phyloP scores from a whole-genome alignment of 2,329 filamentous ascomycete genomes.

The Colletotrichum echinochloae region DNA sequence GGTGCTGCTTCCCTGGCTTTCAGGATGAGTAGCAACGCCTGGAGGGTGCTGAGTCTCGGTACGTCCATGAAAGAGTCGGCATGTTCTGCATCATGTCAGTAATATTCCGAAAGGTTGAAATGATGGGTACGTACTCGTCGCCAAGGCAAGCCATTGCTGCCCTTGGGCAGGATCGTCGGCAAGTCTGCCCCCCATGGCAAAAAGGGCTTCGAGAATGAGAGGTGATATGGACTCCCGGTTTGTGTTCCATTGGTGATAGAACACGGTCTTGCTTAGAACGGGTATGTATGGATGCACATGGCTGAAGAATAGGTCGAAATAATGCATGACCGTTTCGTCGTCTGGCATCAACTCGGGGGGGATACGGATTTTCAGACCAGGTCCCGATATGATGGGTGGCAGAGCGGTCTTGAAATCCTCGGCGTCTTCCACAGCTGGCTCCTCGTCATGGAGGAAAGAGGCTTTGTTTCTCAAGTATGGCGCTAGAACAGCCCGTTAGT shows the following conservation, averaged over 20 bases:
- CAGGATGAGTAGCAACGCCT: conserved; percentile 86
- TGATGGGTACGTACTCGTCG: conserved; percentile 71
- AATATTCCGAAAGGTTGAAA: not conserved
- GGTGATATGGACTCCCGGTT: conserved; percentile 89
- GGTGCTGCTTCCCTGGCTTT: conserved; percentile 94
- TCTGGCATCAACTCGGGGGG: conserved; percentile 93
- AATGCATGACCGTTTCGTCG: conserved; percentile 83
- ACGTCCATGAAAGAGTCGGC: conserved; percentile 95
- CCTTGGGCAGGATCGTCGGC: conserved; percentile 87
- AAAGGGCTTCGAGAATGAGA: conserved; percentile 88
- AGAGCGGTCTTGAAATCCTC: conserved; percentile 80
- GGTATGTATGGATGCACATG: conserved; percentile 95
- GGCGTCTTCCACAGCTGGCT: conserved; percentile 75
- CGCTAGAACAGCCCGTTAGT: conserved; percentile 61
- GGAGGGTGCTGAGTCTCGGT: conserved; percentile 89
- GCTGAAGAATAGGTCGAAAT: conserved; percentile 90
- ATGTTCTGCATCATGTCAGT: conserved; percentile 70
- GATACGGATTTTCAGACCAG: conserved; percentile 85
- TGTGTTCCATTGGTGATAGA: conserved; percentile 91
- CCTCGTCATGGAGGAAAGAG: conserved; percentile 63
- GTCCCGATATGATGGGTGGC: conserved; percentile 74
- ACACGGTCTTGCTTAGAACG: conserved; percentile 82
- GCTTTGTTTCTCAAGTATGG: conserved; percentile 82
- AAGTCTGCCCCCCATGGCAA: conserved; percentile 87
- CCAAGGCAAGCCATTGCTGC: conserved; percentile 92